phyloP scores from a whole-genome alignment of 352 stramenopile species.

The Globisporangium recalcitrans region DNA sequence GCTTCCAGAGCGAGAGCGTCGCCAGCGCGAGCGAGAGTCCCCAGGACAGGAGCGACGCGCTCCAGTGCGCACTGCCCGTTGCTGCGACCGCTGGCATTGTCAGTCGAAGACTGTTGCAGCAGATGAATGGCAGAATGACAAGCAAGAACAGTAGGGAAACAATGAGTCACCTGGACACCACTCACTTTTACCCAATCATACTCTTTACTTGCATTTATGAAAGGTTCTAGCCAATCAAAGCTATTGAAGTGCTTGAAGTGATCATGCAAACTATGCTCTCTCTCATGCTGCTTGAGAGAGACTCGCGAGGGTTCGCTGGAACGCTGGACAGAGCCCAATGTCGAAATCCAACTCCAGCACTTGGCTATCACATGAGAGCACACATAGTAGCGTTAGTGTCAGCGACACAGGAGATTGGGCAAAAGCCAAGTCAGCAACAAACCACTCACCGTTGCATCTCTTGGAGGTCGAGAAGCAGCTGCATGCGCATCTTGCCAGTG shows the following conservation, averaged over 20 bases:
- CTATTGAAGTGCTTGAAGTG: background rate
- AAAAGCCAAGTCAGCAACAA: background rate
- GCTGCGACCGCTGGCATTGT: constrained; percentile 19
- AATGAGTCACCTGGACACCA: constrained; percentile 9
- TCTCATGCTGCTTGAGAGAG: constrained; percentile 12
- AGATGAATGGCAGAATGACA: constrained; percentile 2
- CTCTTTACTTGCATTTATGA: background rate
- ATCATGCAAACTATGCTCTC: background rate
- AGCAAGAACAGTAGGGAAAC: background rate
- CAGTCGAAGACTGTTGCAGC: background rate
- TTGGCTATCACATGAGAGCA: constrained; percentile 29
- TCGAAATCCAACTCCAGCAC: constrained; percentile 41
- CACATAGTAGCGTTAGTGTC: constrained; percentile 1
- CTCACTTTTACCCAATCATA: constrained; percentile 41
- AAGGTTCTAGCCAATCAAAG: constrained; percentile 20
- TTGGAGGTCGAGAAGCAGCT: constrained; percentile 71
- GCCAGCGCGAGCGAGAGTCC: constrained; percentile 45
- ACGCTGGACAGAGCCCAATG: constrained; percentile 29
- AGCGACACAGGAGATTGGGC: background rate
- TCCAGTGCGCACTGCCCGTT: constrained; percentile 21
- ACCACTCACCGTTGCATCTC: constrained; percentile 57
- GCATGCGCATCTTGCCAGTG: constrained; percentile 83
- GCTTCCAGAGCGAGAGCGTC: constrained; percentile 70
- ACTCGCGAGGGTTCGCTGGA: constrained; percentile 18
- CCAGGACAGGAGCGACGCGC: constrained; percentile 52